Evolutionary conservation across 176 grass and related monocot genomes (phyloP).

Genomic region (Musa acuminata): DNA sequence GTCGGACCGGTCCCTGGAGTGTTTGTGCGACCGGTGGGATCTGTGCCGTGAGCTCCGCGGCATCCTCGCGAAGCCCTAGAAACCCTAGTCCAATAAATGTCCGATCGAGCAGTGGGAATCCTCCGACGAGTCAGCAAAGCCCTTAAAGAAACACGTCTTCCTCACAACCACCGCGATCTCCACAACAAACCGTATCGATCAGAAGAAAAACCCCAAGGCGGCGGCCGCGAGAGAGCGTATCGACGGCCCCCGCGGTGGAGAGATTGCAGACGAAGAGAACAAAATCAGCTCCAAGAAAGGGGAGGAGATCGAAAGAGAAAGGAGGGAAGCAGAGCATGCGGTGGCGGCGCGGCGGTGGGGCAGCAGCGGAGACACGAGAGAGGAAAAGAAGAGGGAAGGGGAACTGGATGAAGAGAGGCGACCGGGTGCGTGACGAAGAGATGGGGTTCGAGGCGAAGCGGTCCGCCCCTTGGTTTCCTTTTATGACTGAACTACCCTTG

Average conservation of each 20-base stretch:
- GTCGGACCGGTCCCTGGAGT: constrained; percentile 60
- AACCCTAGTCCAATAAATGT: constrained; percentile 27
- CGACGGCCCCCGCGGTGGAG: not conserved
- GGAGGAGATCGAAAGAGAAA: constrained; percentile 18
- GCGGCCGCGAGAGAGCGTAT: not conserved
- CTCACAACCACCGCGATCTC: not conserved
- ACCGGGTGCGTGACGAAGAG: constrained; percentile 30
- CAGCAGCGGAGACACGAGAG: not conserved
- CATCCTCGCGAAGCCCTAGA: constrained; percentile 37
- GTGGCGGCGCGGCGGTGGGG: not conserved
- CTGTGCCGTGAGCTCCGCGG: constrained; percentile 79
- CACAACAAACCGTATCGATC: not conserved
- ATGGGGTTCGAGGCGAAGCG: constrained; percentile 20
- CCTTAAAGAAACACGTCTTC: not conserved
- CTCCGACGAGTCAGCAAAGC: constrained; percentile 16
- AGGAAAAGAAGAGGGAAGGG: not conserved
- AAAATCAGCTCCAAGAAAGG: not conserved
- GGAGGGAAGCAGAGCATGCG: not conserved
- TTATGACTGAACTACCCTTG: not conserved
- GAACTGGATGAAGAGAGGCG: constrained; percentile 23
- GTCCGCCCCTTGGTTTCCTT: no score
- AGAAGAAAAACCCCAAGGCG: not conserved
- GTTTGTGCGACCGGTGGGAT: constrained; percentile 83
- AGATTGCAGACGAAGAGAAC: not conserved
- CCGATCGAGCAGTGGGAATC: constrained; percentile 7